Evolutionary conservation across 768 basidiomycete species (phyloP), one percentile per base, ranked within the genome.

Genomic region (Russula brevipes): DNA sequence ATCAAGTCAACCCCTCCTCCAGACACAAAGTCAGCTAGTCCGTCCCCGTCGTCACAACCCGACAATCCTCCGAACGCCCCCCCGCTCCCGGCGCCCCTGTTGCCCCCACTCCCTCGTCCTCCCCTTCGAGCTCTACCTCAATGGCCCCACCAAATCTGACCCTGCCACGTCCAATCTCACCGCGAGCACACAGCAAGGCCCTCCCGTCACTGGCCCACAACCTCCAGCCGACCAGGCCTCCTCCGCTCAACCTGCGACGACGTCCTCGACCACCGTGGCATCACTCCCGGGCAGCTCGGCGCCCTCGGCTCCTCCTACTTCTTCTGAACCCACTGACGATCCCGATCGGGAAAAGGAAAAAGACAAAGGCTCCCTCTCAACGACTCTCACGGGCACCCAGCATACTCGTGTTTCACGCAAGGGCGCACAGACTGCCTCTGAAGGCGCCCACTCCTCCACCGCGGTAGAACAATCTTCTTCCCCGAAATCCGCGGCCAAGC

Each of bases 321-420:
- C n/a, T n/a, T 55, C 71, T 33, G 75, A 73, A 44, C 73, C 72
- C 31, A 68, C 74, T 45, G 76, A 76, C 46, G 69, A 66, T 60
- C 69, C 70, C 54, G 79, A 77, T 67, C 76, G 71, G 67, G 71
- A 77, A 63, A 76, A 72, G 46, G 79, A 79, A 70, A 79, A 74
- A 71, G 80, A 81, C 70, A 80, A 79, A 70, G 78, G 73, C 59
- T 81, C 80, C 8, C 72, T 80, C 24, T 72, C 77, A 42, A 79
- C 79, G 53, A 77, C 79, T 51, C 68, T 72, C 49, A 76, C 77
- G 1, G 71, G 77, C 53, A 81, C 73, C 9, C 77, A 77, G 33
- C 78, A 51, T 71, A 79, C 64, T 73, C 77, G 66, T 69, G 70
- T 64, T 64, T 69, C 68, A 24, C 72, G 68, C 61, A 68, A 68